These are phyloP conservation scores for Trypanosoma lewisi DNA, from an alignment of 208 protist genomes.

Conservation along the genomic window DNA sequence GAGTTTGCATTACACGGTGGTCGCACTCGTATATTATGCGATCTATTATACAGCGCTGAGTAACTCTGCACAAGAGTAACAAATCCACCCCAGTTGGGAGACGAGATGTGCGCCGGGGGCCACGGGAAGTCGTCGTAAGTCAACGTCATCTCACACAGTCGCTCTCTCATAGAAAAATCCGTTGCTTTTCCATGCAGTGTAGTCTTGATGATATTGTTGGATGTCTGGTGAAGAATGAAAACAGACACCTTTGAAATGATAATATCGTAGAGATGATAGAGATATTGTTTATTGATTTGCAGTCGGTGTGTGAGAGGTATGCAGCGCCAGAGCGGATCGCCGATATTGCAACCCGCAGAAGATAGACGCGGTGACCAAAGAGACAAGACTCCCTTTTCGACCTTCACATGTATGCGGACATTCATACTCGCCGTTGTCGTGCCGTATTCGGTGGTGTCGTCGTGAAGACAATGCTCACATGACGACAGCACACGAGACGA, in stretches of 20 bases:
- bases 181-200: constrained; percentile 5
- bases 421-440: constrained; percentile 10
- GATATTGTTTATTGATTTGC: constrained; percentile 8
- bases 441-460: not conserved
- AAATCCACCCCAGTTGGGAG: constrained; percentile 23
- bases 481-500: too few species aligned
- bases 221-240: constrained; percentile 22
- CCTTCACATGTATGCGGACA: constrained; percentile 17
- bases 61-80: constrained; percentile 32
- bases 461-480: not conserved
- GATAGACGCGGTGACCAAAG: constrained; percentile 62
- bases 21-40: constrained; percentile 15
- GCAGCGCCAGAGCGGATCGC: constrained; percentile 57
- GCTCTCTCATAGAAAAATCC: constrained; percentile 20
- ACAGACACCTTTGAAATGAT: constrained; percentile 19
- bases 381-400: constrained; percentile 20
- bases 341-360: constrained; percentile 43
- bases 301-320: constrained; percentile 26
- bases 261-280: constrained; percentile 28
- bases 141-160: constrained; percentile 13
- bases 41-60: constrained; percentile 19
- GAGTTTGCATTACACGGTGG: not conserved
- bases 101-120: constrained; percentile 23
- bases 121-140: constrained; percentile 23
- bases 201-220: constrained; percentile 4